Base-by-base conservation (phyloP, 78 protist species). In the Planoprotostelium fungivorum region DNA sequence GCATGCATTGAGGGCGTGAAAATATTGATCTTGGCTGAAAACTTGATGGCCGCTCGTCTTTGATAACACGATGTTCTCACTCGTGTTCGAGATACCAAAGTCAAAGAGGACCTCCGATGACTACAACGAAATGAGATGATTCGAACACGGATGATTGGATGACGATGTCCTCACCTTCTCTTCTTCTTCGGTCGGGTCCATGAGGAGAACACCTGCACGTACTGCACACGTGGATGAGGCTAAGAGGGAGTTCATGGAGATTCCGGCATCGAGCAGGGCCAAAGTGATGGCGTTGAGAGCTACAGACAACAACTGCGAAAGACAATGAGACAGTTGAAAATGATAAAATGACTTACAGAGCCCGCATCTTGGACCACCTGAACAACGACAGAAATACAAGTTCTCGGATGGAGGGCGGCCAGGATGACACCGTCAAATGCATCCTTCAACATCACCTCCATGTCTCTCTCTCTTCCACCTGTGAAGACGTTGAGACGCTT, bases 181-280 rank as follows among this genome's bases (percentile, higher is more conserved):
- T 89, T 92, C 94, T 29, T 38, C 34, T 25, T 34, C 23, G 36
- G 36, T 63, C 28, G 94, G 94, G 84, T 92, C 94, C 16, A 92
- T 87, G 87, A 63, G 90, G 1, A 89, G 10, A 63, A 85, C 86
- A 89, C 90, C 94, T 38, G 38, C 28, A 28, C 37, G 83, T 39
- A 38, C 87, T 36, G 73, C 83, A 1, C 89, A 38, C 90, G 94
- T 85, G 84, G 88, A 83, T 29, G 94, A 92, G 84, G 63, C 38
- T 1, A 92, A 38, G 29, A 92, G 84, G 34, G 89, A 88, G 63
- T 89, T 88, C 87, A 92, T 39, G 63, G 89, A 91, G 0, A 92
- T 89, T 90, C 94, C 94, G 1, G 94, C 94, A 92, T 92, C 94
- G 1, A 92, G 37, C 34, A 92, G 84, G 63, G 94, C 94, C 63